Evolutionary conservation across 2,329 filamentous ascomycete species (phyloP).

Genomic region (Nigrospora sphaerica): DNA sequence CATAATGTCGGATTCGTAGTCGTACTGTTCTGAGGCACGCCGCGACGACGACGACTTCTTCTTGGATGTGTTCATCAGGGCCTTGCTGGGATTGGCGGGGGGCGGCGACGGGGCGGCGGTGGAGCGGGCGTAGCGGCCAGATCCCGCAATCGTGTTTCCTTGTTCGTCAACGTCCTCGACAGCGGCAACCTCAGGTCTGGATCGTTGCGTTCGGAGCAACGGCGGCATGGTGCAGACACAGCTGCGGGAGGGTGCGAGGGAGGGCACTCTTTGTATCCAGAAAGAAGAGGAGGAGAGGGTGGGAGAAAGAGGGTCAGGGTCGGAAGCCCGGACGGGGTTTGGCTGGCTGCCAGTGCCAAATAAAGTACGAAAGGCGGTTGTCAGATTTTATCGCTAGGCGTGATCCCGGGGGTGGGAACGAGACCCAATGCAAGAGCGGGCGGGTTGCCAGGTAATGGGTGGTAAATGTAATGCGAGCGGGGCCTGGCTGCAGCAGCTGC

Average conservation of each 20-base stretch:
- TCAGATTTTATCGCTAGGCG: not conserved
- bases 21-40: slow-evolving; percentile 10
- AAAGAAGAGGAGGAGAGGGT: too few relatives aligned
- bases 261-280: too few relatives aligned
- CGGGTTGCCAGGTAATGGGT: slow-evolving; percentile 1
- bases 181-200: not conserved
- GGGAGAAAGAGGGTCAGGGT: too few relatives aligned
- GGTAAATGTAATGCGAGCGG: too few relatives aligned
- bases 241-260: too few relatives aligned
- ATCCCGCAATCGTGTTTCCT: slow-evolving; percentile 16
- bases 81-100: not conserved
- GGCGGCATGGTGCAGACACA: not conserved
- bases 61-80: slow-evolving; percentile 1
- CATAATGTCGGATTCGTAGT: slow-evolving; percentile 4
- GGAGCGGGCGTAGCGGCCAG: slow-evolving; percentile 1
- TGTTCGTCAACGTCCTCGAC: slow-evolving; percentile 8
- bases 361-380: slow-evolving; percentile 1
- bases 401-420: slow-evolving; percentile 2
- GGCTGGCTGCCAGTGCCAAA: not conserved
- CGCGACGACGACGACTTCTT: slow-evolving; percentile 2
- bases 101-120: not conserved
- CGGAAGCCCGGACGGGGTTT: too few relatives aligned
- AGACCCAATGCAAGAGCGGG: slow-evolving; percentile 2
- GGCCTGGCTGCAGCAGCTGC: too few relatives aligned
- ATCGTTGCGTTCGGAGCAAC: too few relatives aligned